Conservation (phyloP, 371 early-diverging fungal species). For the Mucor irregularis region DNA sequence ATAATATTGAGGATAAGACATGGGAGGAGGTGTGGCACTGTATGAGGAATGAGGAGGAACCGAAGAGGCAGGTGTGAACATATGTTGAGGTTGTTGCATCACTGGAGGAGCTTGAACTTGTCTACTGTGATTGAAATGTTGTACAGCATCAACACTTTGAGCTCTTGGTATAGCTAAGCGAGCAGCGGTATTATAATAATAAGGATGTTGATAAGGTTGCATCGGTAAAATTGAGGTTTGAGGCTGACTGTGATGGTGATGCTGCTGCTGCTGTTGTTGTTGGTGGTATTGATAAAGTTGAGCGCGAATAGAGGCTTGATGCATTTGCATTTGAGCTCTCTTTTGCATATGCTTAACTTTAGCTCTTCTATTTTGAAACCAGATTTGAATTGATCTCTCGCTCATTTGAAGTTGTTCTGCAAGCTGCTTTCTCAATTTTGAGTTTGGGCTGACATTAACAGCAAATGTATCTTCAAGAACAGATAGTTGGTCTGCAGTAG, state of each 20-base stretch:
- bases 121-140: neutral
- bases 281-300: conserved; percentile 30
- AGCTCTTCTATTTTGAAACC: conserved; percentile 99
- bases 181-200: conserved; percentile 11
- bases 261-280: conserved; percentile 8
- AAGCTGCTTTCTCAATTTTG: conserved; percentile 82
- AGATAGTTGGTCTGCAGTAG: conserved; percentile 74
- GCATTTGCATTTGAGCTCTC: conserved; percentile 53
- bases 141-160: conserved; percentile 41
- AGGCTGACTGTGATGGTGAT: neutral
- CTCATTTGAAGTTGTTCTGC: conserved; percentile 90
- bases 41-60: conserved; percentile 13
- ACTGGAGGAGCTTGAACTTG: too few relatives aligned
- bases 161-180: conserved; percentile 20
- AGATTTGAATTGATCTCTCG: conserved; percentile 93
- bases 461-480: conserved; percentile 78
- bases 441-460: conserved; percentile 72
- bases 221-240: neutral
- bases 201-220: conserved; percentile 9
- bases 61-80: conserved; percentile 14
- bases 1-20: conserved; percentile 12
- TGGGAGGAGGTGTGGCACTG: conserved; percentile 24
- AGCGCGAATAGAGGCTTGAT: conserved; percentile 34
- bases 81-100: conserved; percentile 3
- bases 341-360: conserved; percentile 82